Conservation (phyloP, 2,329 filamentous ascomycete genomes). For the Sarocladium oryzae region DNA sequence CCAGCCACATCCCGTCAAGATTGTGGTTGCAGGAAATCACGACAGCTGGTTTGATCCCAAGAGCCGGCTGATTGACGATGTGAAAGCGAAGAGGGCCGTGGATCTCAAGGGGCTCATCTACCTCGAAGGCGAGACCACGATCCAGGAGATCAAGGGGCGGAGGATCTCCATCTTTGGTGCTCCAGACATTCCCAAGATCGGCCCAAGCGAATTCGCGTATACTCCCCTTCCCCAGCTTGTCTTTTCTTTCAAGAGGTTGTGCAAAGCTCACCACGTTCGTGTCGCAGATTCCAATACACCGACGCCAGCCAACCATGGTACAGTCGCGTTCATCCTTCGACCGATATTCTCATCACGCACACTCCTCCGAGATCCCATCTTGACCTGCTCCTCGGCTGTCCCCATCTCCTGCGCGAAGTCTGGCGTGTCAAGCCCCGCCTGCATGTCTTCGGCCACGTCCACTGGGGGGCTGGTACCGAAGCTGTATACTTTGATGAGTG, state of each 20-base stretch:
- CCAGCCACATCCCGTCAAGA: slow-evolving; percentile 71
- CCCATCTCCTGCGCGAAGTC: slow-evolving; percentile 62
- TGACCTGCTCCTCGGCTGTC: slow-evolving; percentile 64
- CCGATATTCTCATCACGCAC: slow-evolving; percentile 77
- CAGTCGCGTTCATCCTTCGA: slow-evolving; percentile 61
- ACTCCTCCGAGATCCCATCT: slow-evolving; percentile 69
- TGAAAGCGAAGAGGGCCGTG: slow-evolving; percentile 42
- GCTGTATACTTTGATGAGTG: slow-evolving; percentile 67
- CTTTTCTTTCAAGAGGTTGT: background rate
- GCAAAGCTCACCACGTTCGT: slow-evolving; percentile 1
- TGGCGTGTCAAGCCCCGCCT: slow-evolving; percentile 68
- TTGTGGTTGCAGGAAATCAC: slow-evolving; percentile 83
- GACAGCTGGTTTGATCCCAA: slow-evolving; percentile 75
- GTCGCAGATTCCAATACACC: slow-evolving; percentile 63
- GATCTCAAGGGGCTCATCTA: slow-evolving; percentile 67
- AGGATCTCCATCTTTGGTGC: slow-evolving; percentile 65
- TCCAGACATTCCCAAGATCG: slow-evolving; percentile 71
- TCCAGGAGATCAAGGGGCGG: slow-evolving; percentile 53
- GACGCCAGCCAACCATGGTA: slow-evolving; percentile 63
- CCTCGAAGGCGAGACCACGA: slow-evolving; percentile 62
- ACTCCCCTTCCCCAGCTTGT: background rate
- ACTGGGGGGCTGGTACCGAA: slow-evolving; percentile 66
- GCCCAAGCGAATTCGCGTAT: slow-evolving; percentile 59
- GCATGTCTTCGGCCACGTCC: slow-evolving; percentile 82
- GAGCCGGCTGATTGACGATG: slow-evolving; percentile 52